Evolutionary conservation across 805 yeast species (phyloP), one percentile per base, ranked within the genome.

Genomic region (Ogataea degrootiae): DNA sequence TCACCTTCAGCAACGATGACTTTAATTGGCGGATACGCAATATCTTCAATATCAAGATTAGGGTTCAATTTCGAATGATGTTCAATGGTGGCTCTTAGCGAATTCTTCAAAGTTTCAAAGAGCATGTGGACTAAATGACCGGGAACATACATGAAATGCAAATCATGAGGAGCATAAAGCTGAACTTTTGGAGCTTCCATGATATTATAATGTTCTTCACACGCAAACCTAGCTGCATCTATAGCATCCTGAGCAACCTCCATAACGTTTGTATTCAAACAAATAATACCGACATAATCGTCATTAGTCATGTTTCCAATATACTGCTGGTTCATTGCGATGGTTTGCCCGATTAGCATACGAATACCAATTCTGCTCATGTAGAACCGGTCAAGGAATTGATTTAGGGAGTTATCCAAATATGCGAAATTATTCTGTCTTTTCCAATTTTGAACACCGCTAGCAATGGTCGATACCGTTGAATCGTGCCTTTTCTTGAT

Each of bases 271-370:
- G 96, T 87, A 58, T 84, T 80, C 16, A 94, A 82, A 63, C 95
- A 87, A 40, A 89, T 87, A 49, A 90, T 88, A 3, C 97, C 96
- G 36, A 89, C 96, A 65, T 85, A 90, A 62, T 87, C 83, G 34
- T 74, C 75, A 43, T 65, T 63, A 17, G 73, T 78, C 77, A 68
- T 82, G 46, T 58, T 59, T 17, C 59, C 58, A 26, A 50, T 52
- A 22, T 60, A 53, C 39, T 61, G 67, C 37, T 58, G 58, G 38
- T 62, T 60, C 44, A 89, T 74, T 1, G 96, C 92, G 54, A 89
- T 84, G 59, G 89, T 96, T 69, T 89, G 97, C n/a, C 96, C 97
- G 59, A 89, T 87, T 37, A 89, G 75, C 95, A 90, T 90, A 54
- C 97, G 76, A 51, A 90, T 90, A 2, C 97, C 97, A 52, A 90